A percentile compares a stretch with the other conserved stretches of the same genome.
These are phyloP conservation scores for Alternaria gansuensis DNA, from an alignment of 2,329 filamentous ascomycete genomes.

Conservation along the genomic window DNA sequence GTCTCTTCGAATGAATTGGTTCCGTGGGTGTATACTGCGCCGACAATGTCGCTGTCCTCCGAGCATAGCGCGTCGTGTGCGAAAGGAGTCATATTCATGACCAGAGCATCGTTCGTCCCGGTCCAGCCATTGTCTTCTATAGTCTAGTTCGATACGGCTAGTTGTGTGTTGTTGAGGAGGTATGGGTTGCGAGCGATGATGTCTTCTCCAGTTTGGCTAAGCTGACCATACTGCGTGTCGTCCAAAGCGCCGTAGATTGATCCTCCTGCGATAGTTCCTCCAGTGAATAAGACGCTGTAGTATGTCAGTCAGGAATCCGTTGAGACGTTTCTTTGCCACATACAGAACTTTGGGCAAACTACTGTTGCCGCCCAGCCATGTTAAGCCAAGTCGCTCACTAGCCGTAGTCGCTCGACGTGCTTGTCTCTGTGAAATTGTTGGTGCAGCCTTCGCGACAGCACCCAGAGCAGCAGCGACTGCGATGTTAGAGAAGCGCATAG, in stretches of 20 bases:
- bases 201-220: conserved; percentile 31
- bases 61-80: conserved; percentile 40
- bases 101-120: conserved; percentile 40
- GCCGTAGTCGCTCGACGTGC: conserved; percentile 25
- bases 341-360: conserved; percentile 40
- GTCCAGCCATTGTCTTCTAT: conserved; percentile 31
- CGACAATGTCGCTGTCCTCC: conserved; percentile 40
- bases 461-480: background rate
- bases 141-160: conserved; percentile 43
- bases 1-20: conserved; percentile 46
- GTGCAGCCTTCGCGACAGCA: background rate
- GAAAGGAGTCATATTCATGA: conserved; percentile 48
- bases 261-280: conserved; percentile 40
- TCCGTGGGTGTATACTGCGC: conserved; percentile 42
- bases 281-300: conserved; percentile 36
- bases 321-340: background rate
- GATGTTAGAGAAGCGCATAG: background rate
- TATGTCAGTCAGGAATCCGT: background rate
- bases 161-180: conserved; percentile 41
- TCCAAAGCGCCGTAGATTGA: conserved; percentile 42
- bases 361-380: conserved; percentile 36
- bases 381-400: conserved; percentile 34
- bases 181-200: conserved; percentile 42
- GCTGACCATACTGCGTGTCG: conserved; percentile 44
- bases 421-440: conserved; percentile 2